These are phyloP conservation scores for Coelastrella sp. DNA, from an alignment of 139 green algal species.

Conservation along the genomic window DNA sequence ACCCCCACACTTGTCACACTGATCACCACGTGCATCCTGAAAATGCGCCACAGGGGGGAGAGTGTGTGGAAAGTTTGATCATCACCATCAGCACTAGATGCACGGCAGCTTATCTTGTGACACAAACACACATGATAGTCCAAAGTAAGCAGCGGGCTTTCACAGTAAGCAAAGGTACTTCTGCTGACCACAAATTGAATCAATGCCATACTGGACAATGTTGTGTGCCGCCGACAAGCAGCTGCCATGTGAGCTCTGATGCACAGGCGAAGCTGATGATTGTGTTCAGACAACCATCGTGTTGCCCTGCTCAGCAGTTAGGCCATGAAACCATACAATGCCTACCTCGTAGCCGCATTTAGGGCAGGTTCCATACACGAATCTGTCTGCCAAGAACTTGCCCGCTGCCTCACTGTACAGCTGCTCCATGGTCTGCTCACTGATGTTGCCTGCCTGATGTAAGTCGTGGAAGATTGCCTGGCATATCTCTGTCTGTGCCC, in stretches of 20 bases:
- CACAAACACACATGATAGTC: no score
- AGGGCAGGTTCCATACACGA: constrained; percentile 94
- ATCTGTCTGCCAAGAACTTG: constrained; percentile 98
- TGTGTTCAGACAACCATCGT: no score
- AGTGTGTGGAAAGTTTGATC: neutral
- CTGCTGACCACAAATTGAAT: no score
- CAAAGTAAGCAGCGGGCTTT: no score
- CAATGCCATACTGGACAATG: no score
- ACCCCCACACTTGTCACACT: constrained; percentile 93
- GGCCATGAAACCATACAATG: no score
- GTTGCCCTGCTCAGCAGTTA: neutral
- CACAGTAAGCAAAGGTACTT: neutral
- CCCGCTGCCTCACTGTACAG: constrained; percentile 84
- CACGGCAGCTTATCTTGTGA: no score
- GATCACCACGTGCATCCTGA: constrained; percentile 73
- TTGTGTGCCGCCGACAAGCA: no score
- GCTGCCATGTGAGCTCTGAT: no score
- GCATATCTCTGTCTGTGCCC: constrained; percentile 46
- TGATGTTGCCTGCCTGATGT: constrained; percentile 35
- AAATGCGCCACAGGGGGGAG: neutral
- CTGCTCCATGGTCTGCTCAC: constrained; percentile 83
- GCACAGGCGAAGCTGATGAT: no score
- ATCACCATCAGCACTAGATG: no score
- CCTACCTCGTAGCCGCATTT: constrained; percentile 90
- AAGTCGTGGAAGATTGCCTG: constrained; percentile 41